phyloP scores from a whole-genome alignment of 2,329 filamentous ascomycete genomes.

The Knufia fluminis region DNA sequence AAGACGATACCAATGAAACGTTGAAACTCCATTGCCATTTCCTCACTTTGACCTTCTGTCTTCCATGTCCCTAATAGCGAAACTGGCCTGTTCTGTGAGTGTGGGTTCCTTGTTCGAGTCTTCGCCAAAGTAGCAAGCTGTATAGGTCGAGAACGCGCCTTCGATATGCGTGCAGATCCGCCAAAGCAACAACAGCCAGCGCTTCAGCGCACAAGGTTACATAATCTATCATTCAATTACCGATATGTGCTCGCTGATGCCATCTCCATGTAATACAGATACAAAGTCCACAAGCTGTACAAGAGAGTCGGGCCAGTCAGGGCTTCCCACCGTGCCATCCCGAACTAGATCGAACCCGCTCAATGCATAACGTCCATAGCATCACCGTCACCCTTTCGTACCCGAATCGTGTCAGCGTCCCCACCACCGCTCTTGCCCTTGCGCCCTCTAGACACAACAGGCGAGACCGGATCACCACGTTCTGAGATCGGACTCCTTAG shows the following conservation, averaged over 20 bases:
- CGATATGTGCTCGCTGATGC: neutral
- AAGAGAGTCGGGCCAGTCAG: neutral
- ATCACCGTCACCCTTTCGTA: constrained; percentile 4
- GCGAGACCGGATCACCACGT: constrained; percentile 5
- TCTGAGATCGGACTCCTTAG: constrained; percentile 17
- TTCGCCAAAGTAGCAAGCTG: too few relatives aligned
- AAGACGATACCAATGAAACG: constrained; percentile 1
- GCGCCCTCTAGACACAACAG: constrained; percentile 12
- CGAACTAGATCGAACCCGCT: constrained; percentile 1
- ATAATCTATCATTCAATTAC: neutral
- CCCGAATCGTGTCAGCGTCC: constrained; percentile 6
- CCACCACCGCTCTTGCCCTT: constrained; percentile 14
- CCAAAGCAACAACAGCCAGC: too few relatives aligned
- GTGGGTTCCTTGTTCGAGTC: too few relatives aligned
- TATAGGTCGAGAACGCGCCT: too few relatives aligned
- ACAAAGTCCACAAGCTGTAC: neutral
- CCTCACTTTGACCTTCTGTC: too few relatives aligned
- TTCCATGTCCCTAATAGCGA: too few relatives aligned
- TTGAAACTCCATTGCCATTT: neutral
- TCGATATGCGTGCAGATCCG: too few relatives aligned
- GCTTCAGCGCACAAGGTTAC: too few relatives aligned
- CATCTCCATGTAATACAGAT: too few relatives aligned
- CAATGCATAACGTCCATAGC: constrained; percentile 21
- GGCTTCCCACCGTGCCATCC: too few relatives aligned
- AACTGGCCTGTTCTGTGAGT: too few relatives aligned